A percentile compares a stretch with the other conserved stretches of the same genome.
These are phyloP conservation scores for Malassezia restricta DNA, from an alignment of 1,284 basidiomycete genomes.

Conservation along the genomic window DNA sequence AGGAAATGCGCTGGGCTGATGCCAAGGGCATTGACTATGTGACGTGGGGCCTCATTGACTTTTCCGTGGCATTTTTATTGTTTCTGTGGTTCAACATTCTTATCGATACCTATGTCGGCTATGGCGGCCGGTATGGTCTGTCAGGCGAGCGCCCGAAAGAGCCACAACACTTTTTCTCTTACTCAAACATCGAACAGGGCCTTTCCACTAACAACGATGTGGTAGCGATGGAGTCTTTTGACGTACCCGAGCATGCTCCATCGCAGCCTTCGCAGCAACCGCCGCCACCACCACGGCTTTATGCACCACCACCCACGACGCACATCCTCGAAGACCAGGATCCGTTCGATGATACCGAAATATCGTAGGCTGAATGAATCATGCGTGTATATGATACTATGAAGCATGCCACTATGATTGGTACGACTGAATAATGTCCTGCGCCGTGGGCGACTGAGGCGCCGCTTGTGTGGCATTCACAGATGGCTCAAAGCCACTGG, in stretches of 20 bases:
- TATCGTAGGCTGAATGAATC: background rate
- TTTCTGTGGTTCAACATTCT: slow-evolving; percentile 42
- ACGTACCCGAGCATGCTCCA: background rate
- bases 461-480: background rate
- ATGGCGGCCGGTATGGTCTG: slow-evolving; percentile 29
- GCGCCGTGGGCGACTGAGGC: background rate
- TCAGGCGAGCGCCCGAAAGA: background rate
- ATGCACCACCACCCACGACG: background rate
- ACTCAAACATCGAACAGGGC: background rate
- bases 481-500: background rate
- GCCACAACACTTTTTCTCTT: background rate
- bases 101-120: slow-evolving; percentile 34
- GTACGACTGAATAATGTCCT: background rate
- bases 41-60: slow-evolving; percentile 44
- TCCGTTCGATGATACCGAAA: slow-evolving; percentile 4
- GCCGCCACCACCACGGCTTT: background rate
- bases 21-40: slow-evolving; percentile 32
- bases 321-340: slow-evolving; percentile 13
- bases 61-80: slow-evolving; percentile 29
- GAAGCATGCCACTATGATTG: background rate
- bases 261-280: background rate
- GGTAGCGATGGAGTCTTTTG: background rate
- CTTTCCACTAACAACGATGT: background rate
- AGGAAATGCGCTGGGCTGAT: slow-evolving; percentile 43
- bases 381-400: no score